Conservation (phyloP, 345 rosid genomes). For the Populus davidiana region DNA sequence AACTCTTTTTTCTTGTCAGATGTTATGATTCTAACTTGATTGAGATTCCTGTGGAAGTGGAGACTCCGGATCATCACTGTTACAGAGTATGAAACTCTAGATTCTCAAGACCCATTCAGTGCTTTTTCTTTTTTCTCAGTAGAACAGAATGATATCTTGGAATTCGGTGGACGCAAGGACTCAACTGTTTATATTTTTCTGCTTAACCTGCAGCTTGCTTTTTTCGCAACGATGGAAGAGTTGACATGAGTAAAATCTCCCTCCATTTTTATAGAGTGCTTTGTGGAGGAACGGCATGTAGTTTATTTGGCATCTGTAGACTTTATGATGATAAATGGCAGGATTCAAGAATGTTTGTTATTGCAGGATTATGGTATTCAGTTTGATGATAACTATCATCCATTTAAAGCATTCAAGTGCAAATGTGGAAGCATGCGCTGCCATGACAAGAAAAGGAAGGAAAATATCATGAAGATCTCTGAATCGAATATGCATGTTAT, state of each 20-base stretch:
- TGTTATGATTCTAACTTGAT: constrained; percentile 14
- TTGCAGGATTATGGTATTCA: constrained; percentile 30
- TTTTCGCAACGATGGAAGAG: constrained; percentile 26
- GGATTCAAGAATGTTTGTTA: not conserved
- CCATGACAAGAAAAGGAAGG: constrained; percentile 11
- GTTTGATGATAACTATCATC: constrained; percentile 23
- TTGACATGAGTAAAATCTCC: constrained; percentile 17
- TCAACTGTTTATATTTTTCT: not conserved
- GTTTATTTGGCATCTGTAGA: not conserved
- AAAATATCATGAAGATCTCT: not conserved
- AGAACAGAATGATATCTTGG: not conserved
- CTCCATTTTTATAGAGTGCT: not conserved
- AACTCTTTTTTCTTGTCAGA: not conserved
- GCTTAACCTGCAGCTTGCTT: constrained; percentile 15
- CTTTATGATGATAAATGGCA: not conserved
- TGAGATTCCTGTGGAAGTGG: constrained; percentile 23
- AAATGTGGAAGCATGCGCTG: constrained; percentile 24
- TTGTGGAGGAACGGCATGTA: not conserved
- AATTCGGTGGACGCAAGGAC: not conserved
- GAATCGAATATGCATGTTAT: too few relatives aligned
- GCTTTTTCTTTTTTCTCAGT: not conserved
- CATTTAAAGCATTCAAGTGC: constrained; percentile 26
- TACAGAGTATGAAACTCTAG: constrained; percentile 10
- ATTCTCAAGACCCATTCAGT: not conserved
- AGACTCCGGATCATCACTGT: constrained; percentile 25